Percentiles rank a stretch among this genome's conserved stretches.
phyloP scores from a whole-genome alignment of 352 stramenopile genomes.

The Pythium aristosporum region DNA sequence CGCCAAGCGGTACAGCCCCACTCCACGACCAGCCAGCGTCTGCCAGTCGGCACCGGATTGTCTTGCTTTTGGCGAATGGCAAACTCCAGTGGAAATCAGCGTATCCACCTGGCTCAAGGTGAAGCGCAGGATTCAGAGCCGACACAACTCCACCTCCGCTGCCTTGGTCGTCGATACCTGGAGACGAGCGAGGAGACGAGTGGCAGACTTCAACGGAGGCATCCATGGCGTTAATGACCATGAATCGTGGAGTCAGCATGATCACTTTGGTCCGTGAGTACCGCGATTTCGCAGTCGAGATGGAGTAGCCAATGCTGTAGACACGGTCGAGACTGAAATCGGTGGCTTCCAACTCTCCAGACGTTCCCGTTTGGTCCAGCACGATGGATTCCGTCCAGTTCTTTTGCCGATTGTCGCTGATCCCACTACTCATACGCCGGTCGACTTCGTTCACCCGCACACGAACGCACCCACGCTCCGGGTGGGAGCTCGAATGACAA shows the following conservation, averaged over 20 bases:
- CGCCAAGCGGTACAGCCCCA: slow-evolving; percentile 67
- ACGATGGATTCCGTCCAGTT: slow-evolving; percentile 77
- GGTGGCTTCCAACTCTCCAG: slow-evolving; percentile 69
- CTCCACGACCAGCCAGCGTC: slow-evolving; percentile 85
- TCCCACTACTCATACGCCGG: slow-evolving; percentile 25
- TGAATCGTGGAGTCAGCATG: slow-evolving; percentile 82
- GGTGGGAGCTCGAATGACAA: slow-evolving; percentile 73
- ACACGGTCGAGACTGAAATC: slow-evolving; percentile 60
- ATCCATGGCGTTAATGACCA: slow-evolving; percentile 80
- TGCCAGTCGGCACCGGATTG: slow-evolving; percentile 73
- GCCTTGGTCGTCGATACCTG: slow-evolving; percentile 29
- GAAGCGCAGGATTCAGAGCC: slow-evolving; percentile 63
- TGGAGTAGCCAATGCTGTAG: slow-evolving; percentile 83
- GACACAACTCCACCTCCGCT: slow-evolving; percentile 43
- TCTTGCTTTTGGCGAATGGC: slow-evolving; percentile 63
- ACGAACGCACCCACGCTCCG: slow-evolving; percentile 66
- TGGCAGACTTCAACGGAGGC: slow-evolving; percentile 76
- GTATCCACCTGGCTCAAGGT: slow-evolving; percentile 69
- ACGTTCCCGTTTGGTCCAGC: slow-evolving; percentile 73
- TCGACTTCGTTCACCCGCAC: slow-evolving; percentile 68
- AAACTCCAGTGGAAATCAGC: slow-evolving; percentile 86
- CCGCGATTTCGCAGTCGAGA: slow-evolving; percentile 63
- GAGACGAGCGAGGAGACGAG: slow-evolving; percentile 60
- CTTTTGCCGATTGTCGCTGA: slow-evolving; percentile 49
- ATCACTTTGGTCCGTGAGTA: slow-evolving; percentile 89